Conservation (phyloP, 2,329 filamentous ascomycete genomes). For the Neocatenulostroma microsporum region DNA sequence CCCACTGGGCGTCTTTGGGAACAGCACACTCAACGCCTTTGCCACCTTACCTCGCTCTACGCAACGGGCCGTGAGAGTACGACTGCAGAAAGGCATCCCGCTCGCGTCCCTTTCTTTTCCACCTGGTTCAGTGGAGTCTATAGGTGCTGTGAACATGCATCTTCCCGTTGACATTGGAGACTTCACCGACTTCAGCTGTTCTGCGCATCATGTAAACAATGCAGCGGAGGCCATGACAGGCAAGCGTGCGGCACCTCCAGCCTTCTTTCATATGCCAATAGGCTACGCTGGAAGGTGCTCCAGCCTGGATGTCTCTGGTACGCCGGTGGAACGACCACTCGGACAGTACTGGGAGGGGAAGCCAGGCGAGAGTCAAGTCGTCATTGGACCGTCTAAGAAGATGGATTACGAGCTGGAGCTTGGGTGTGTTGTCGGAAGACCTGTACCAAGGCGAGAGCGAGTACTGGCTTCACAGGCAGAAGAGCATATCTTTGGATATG, state of each 20-base stretch:
- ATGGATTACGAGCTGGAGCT: slow-evolving; percentile 46
- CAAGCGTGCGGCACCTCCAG: slow-evolving; percentile 35
- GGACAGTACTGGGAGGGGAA: slow-evolving; percentile 35
- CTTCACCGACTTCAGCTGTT: slow-evolving; percentile 52
- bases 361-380: slow-evolving; percentile 44
- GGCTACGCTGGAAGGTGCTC: slow-evolving; percentile 51
- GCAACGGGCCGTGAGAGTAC: slow-evolving; percentile 29
- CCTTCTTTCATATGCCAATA: slow-evolving; percentile 42
- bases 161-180: slow-evolving; percentile 49
- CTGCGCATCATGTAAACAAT: slow-evolving; percentile 46
- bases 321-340: slow-evolving; percentile 41
- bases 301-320: slow-evolving; percentile 45
- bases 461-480: slow-evolving; percentile 34
- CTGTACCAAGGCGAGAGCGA: slow-evolving; percentile 29
- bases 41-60: slow-evolving; percentile 36
- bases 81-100: slow-evolving; percentile 29
- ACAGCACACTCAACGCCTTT: slow-evolving; percentile 42
- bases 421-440: slow-evolving; percentile 36
- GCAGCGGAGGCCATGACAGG: slow-evolving; percentile 38
- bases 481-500: slow-evolving; percentile 54
- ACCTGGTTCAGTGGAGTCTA: slow-evolving; percentile 24
- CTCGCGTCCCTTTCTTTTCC: slow-evolving; percentile 19
- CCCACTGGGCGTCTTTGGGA: slow-evolving; percentile 21
- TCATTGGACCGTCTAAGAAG: slow-evolving; percentile 34
- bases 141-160: slow-evolving; percentile 43